A percentile compares a stretch with the other conserved stretches of the same genome.
phyloP scores from a whole-genome alignment of 345 rosid species.

The Lumnitzera littorea region DNA sequence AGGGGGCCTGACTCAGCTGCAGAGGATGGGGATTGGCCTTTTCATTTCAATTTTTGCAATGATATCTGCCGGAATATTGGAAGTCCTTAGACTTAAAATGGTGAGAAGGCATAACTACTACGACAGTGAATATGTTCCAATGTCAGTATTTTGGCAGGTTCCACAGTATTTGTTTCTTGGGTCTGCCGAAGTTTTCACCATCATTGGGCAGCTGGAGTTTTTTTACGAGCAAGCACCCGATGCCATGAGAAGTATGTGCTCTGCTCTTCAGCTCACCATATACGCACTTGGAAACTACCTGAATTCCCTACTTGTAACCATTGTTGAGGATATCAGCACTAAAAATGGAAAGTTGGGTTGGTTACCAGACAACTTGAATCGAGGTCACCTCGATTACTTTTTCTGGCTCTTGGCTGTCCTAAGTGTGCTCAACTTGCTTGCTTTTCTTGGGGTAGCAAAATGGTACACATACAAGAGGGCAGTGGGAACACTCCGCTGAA shows the following conservation, averaged over 20 bases:
- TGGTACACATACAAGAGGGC: constrained; percentile 35
- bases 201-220: constrained; percentile 42
- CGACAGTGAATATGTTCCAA: constrained; percentile 13
- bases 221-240: constrained; percentile 50
- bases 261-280: constrained; percentile 27
- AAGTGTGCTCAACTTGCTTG: constrained; percentile 26
- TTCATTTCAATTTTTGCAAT: constrained; percentile 31
- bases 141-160: constrained; percentile 43
- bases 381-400: constrained; percentile 33
- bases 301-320: constrained; percentile 27
- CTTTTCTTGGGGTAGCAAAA: constrained; percentile 23
- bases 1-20: constrained; percentile 29
- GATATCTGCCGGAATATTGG: constrained; percentile 26
- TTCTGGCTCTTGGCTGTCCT: constrained; percentile 30
- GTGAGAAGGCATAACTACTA: constrained; percentile 23
- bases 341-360: constrained; percentile 27
- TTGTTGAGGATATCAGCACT: constrained; percentile 18
- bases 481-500: constrained; percentile 13
- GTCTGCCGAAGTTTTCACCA: constrained; percentile 40
- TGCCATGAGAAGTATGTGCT: constrained; percentile 44
- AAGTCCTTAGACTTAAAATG: constrained; percentile 20
- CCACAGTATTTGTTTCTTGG: constrained; percentile 47
- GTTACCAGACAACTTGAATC: constrained; percentile 34
- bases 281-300: constrained; percentile 28
- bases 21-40: constrained; percentile 35